Percentiles rank a stretch among this genome's conserved stretches.
phyloP scores from a whole-genome alignment of 805 yeast genomes.

The Brettanomyces sp. region DNA sequence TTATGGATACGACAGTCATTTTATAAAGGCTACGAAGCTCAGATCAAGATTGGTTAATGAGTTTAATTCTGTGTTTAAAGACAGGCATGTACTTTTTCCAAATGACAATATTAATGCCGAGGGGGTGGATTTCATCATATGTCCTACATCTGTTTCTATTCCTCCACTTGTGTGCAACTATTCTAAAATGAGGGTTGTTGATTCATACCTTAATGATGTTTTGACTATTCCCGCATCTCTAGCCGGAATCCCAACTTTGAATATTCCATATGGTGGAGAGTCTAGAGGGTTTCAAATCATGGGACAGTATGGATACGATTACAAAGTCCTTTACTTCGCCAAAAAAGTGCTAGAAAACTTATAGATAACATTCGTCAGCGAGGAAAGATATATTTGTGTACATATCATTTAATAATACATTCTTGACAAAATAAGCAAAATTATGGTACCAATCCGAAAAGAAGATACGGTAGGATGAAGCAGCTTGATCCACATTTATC shows the following conservation, averaged over 20 bases:
- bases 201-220: slow-evolving; percentile 70
- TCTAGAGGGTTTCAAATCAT: slow-evolving; percentile 69
- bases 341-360: slow-evolving; percentile 6
- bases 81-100: slow-evolving; percentile 31
- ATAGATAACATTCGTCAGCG: background rate
- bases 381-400: background rate
- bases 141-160: slow-evolving; percentile 63
- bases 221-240: slow-evolving; percentile 85
- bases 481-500: no score
- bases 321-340: slow-evolving; percentile 37
- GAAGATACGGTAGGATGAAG: background rate
- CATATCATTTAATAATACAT: background rate
- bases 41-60: slow-evolving; percentile 55
- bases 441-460: background rate
- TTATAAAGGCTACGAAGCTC: slow-evolving; percentile 61
- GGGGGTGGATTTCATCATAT: slow-evolving; percentile 60
- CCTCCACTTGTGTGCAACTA: slow-evolving; percentile 27
- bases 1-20: slow-evolving; percentile 64
- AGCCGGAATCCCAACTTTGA: slow-evolving; percentile 83
- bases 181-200: slow-evolving; percentile 30
- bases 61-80: slow-evolving; percentile 53
- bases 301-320: slow-evolving; percentile 83
- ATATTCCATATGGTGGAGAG: slow-evolving; percentile 50
- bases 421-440: background rate
- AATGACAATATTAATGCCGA: slow-evolving; percentile 8